Percentiles rank a stretch among this genome's conserved stretches.
Evolutionary conservation across 495 filamentous ascomycete species (phyloP).

Genomic region (Neurospora sp.): DNA sequence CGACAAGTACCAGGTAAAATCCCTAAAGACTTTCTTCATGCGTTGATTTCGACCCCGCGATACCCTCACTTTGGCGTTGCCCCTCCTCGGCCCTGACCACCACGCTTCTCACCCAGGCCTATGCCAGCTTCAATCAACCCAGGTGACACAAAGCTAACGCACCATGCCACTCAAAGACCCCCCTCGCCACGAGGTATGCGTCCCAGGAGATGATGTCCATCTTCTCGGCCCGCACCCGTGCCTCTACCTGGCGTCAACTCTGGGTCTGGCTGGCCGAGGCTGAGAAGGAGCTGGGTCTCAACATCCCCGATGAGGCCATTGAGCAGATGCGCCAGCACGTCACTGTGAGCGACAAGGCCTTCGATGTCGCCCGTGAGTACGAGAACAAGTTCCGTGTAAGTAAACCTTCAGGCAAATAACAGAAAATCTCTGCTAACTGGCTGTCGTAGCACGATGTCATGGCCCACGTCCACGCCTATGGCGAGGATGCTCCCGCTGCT

Average conservation of each 20-base stretch:
- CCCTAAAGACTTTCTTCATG: neutral
- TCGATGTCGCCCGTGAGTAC: conserved; percentile 64
- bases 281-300: conserved; percentile 57
- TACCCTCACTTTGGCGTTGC: neutral
- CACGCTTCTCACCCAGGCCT: neutral
- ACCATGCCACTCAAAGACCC: conserved; percentile 41
- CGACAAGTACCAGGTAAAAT: conserved; percentile 43
- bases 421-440: neutral
- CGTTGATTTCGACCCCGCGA: neutral
- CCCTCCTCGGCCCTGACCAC: neutral
- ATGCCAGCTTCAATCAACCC: neutral
- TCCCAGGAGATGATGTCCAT: conserved; percentile 49
- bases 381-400: conserved; percentile 38
- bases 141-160: neutral
- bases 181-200: conserved; percentile 63
- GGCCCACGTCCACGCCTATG: conserved; percentile 49
- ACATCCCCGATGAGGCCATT: conserved; percentile 62
- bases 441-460: conserved; percentile 45
- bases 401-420: neutral
- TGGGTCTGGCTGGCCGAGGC: conserved; percentile 81
- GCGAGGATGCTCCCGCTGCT: conserved; percentile 68
- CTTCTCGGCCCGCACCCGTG: conserved; percentile 62
- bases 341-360: conserved; percentile 68
- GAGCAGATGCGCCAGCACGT: conserved; percentile 64
- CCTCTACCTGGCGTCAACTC: conserved; percentile 66